phyloP scores from a whole-genome alignment of 2,329 filamentous ascomycete genomes.

The Clarireedia paspali region DNA sequence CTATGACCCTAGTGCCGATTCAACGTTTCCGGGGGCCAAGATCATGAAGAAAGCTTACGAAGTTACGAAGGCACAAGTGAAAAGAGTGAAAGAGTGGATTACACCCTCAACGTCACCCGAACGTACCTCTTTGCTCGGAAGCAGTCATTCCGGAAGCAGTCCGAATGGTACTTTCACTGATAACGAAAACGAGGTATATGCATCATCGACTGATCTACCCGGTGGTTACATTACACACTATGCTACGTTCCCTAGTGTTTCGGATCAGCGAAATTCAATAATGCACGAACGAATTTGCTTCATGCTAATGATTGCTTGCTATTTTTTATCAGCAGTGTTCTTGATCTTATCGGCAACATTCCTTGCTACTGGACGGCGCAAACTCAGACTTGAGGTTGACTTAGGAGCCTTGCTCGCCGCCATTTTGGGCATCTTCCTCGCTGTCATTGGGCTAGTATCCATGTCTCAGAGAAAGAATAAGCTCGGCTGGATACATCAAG shows the following conservation, averaged over 20 bases:
- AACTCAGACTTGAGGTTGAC: conserved; percentile 63
- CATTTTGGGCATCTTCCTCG: conserved; percentile 57
- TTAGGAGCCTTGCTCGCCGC: conserved; percentile 64
- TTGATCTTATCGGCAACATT: conserved; percentile 58
- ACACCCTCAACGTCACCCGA: conserved; percentile 25
- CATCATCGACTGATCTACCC: conserved; percentile 40
- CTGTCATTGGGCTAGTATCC: conserved; percentile 52
- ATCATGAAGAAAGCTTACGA: conserved; percentile 44
- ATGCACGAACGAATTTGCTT: conserved; percentile 50
- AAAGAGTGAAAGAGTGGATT: conserved; percentile 46
- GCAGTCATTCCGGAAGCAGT: conserved; percentile 17
- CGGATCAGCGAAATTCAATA: conserved; percentile 41
- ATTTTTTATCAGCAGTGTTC: conserved; percentile 53
- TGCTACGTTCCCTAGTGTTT: conserved; percentile 43
- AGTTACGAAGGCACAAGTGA: conserved; percentile 38
- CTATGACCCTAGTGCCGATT: conserved; percentile 58
- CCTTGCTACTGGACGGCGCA: conserved; percentile 59
- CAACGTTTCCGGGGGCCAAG: conserved; percentile 47
- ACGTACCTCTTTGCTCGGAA: conserved; percentile 21
- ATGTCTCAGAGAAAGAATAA: conserved; percentile 44
- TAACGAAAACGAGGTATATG: conserved; percentile 42
- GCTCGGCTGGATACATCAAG: conserved; percentile 36
- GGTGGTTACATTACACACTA: conserved; percentile 47
- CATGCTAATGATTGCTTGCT: conserved; percentile 44
- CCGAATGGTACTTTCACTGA: conserved; percentile 32